A percentile compares a stretch with the other conserved stretches of the same genome.
phyloP scores from a whole-genome alignment of 352 stramenopile species.

The Phytopythium mirpurense region DNA sequence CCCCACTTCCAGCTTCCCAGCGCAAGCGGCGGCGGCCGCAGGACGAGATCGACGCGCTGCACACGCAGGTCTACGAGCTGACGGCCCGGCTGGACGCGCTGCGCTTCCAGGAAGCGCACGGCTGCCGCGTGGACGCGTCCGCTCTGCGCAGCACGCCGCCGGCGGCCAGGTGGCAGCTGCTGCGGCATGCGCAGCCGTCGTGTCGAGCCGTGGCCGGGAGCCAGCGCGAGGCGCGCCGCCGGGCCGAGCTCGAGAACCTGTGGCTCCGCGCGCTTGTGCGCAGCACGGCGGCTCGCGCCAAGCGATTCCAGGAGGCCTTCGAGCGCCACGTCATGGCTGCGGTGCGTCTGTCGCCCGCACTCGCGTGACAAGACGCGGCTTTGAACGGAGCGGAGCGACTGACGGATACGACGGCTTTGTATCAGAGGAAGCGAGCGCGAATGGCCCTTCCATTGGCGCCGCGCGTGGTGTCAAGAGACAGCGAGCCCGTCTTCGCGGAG shows the following conservation, averaged over 20 bases:
- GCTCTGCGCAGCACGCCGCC: neutral
- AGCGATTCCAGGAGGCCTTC: neutral
- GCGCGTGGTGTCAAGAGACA: slow-evolving; percentile 4
- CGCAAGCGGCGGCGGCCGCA: neutral
- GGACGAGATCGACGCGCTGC: slow-evolving; percentile 6
- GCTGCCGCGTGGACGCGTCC: neutral
- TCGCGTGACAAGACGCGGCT: too few species aligned
- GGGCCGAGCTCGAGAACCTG: neutral
- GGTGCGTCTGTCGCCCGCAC: too few species aligned
- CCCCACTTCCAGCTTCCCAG: neutral
- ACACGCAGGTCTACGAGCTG: neutral
- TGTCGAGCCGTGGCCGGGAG: neutral
- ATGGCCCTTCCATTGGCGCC: neutral
- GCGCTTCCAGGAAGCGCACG: slow-evolving; percentile 1
- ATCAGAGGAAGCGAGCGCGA: neutral
- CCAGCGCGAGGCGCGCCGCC: neutral
- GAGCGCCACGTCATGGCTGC: neutral
- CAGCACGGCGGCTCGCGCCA: neutral
- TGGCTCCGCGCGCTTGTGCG: slow-evolving; percentile 1
- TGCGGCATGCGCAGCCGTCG: neutral
- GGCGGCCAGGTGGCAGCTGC: neutral
- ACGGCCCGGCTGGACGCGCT: slow-evolving; percentile 3
- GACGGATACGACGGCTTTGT: neutral
- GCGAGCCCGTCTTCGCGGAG: slow-evolving; percentile 15
- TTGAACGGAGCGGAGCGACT: too few species aligned